A percentile compares a stretch with the other conserved stretches of the same genome.
These are phyloP conservation scores for Tetraselmis striata DNA, from an alignment of 139 green algal species.

Conservation along the genomic window DNA sequence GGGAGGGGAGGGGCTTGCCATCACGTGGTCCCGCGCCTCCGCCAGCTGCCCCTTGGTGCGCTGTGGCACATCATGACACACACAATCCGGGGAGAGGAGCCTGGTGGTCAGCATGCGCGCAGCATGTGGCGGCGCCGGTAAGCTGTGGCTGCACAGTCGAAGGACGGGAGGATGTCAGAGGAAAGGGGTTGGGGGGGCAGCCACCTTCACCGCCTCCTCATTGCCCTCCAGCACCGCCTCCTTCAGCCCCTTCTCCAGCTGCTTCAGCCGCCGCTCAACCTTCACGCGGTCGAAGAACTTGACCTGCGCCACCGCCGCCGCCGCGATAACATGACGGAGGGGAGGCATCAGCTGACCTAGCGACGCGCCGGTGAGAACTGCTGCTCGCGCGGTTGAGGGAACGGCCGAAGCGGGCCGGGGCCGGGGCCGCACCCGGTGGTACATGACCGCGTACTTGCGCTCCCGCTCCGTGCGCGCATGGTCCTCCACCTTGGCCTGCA, in stretches of 20 bases:
- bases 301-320: constrained; percentile 52
- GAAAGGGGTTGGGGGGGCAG: background rate
- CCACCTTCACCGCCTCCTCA: background rate
- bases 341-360: too few relatives aligned
- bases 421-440: constrained; percentile 70
- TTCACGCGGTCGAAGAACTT: constrained; percentile 86
- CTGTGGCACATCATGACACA: background rate
- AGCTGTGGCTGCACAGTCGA: too few relatives aligned
- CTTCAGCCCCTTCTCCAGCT: constrained; percentile 34
- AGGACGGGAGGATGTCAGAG: too few relatives aligned
- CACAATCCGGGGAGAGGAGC: too few relatives aligned
- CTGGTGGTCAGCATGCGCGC: background rate
- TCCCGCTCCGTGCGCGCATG: constrained; percentile 39
- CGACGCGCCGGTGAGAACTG: too few relatives aligned
- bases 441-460: constrained; percentile 52
- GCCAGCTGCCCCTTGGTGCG: background rate
- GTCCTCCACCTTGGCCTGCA: constrained; percentile 24
- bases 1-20: background rate
- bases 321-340: background rate
- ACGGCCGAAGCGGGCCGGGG: too few relatives aligned
- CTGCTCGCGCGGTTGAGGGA: too few relatives aligned
- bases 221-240: constrained; percentile 2
- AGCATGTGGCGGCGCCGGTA: too few relatives aligned
- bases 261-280: constrained; percentile 56
- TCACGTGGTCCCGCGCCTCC: background rate